Percentiles rank a stretch among this genome's conserved stretches.
phyloP scores from a whole-genome alignment of 345 rosid genomes.

The Salix suchowensis region DNA sequence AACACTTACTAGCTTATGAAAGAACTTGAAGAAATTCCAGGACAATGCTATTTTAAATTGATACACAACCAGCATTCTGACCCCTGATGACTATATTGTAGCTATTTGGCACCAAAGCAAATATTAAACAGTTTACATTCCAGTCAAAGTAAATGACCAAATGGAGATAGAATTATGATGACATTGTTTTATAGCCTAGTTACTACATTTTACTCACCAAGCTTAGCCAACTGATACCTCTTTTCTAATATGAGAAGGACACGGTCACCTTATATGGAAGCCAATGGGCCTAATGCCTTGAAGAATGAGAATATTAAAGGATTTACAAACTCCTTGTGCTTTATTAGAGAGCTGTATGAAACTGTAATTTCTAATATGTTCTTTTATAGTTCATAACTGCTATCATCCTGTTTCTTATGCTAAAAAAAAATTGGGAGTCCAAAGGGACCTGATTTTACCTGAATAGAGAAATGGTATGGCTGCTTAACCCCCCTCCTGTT shows the following conservation, averaged over 20 bases:
- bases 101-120: not conserved
- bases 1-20: not conserved
- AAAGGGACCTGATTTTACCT: not conserved
- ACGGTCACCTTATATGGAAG: not conserved
- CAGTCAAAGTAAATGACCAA: not conserved
- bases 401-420: constrained; percentile 9
- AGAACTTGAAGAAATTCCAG: not conserved
- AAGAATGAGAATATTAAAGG: not conserved
- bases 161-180: not conserved
- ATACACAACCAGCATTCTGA: not conserved
- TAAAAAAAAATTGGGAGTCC: not conserved
- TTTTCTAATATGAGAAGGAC: not conserved
- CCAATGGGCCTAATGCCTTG: not conserved
- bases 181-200: not conserved
- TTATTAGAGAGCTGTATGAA: constrained; percentile 1
- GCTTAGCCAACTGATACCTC: not conserved
- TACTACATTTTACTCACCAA: not conserved
- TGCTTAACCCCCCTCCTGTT: constrained; percentile 16
- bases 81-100: not conserved
- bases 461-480: not conserved
- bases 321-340: not conserved
- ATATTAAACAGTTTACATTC: not conserved
- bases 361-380: constrained; percentile 2
- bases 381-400: not conserved
- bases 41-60: not conserved